Evolutionary conservation across 1,139 yeast species (phyloP).

Genomic region (Diutina pseudorugosa): DNA sequence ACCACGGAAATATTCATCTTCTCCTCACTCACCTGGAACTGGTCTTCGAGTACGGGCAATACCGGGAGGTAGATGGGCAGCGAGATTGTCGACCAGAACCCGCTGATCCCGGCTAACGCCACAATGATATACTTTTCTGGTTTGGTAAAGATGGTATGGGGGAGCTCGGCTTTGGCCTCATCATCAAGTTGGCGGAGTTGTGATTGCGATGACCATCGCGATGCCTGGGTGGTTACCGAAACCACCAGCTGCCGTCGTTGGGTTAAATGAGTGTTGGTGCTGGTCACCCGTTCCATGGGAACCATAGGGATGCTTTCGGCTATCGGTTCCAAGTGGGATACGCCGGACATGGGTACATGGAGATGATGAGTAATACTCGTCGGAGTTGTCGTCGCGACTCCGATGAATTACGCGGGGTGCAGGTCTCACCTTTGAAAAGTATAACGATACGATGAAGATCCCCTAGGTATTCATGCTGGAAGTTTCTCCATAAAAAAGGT

Average conservation of each 20-base stretch:
- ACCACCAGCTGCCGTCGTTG: constrained; percentile 2
- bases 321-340: not conserved
- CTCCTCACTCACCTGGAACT: constrained; percentile 42
- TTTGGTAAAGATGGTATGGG: constrained; percentile 1
- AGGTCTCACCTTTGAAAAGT: too few species aligned
- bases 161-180: not conserved
- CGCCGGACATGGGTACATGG: not conserved
- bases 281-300: not conserved
- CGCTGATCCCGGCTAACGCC: not conserved
- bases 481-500: too few species aligned
- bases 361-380: not conserved
- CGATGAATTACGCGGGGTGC: not conserved
- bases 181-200: constrained; percentile 1
- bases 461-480: too few species aligned
- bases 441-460: too few species aligned
- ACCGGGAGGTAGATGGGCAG: constrained; percentile 61
- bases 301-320: not conserved
- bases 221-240: not conserved
- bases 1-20: constrained; percentile 58
- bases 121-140: not conserved
- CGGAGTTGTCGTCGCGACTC: not conserved
- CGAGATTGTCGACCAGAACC: constrained; percentile 3
- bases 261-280: not conserved
- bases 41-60: constrained; percentile 35
- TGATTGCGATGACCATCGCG: not conserved